These are phyloP conservation scores for Yamadazyma sp. DNA, from an alignment of 805 yeast species.

Conservation along the genomic window DNA sequence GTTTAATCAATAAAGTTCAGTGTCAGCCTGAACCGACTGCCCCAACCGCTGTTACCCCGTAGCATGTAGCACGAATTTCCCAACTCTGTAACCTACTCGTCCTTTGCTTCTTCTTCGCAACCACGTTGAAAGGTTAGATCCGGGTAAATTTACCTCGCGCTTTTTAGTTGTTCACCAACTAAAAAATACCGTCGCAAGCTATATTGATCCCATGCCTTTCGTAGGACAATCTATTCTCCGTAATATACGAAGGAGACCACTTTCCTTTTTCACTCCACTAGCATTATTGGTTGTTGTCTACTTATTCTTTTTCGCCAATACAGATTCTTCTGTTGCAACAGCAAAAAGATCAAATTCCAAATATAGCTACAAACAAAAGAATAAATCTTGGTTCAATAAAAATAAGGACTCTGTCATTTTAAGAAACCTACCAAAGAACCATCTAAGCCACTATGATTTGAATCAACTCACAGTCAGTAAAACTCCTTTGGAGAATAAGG, in stretches of 20 bases:
- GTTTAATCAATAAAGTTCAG: slow-evolving; percentile 4
- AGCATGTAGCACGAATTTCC: too few species aligned
- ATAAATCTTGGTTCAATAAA: slow-evolving; percentile 46
- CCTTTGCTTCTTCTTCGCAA: too few species aligned
- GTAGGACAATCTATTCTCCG: slow-evolving; percentile 23
- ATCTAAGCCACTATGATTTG: slow-evolving; percentile 80
- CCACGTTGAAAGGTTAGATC: slow-evolving; percentile 8
- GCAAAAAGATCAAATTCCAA: slow-evolving; percentile 26
- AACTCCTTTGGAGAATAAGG: slow-evolving; percentile 71
- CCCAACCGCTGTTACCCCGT: too few species aligned
- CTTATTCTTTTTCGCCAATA: slow-evolving; percentile 36
- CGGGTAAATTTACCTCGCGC: slow-evolving; percentile 4
- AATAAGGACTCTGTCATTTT: slow-evolving; percentile 50
- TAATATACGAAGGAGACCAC: slow-evolving; percentile 62
- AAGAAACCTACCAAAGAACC: slow-evolving; percentile 64
- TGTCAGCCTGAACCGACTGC: background rate
- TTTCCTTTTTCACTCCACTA: slow-evolving; percentile 47
- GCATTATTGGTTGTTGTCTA: slow-evolving; percentile 43
- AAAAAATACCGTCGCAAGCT: slow-evolving; percentile 5
- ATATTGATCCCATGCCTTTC: slow-evolving; percentile 2
- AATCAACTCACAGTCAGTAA: slow-evolving; percentile 73
- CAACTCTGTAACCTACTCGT: too few species aligned
- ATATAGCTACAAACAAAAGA: slow-evolving; percentile 47
- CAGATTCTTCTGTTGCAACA: slow-evolving; percentile 3
- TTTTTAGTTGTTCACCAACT: too few species aligned